phyloP scores from a whole-genome alignment of 2,329 filamentous ascomycete genomes.

The Magnaporthiopsis rhizophila region DNA sequence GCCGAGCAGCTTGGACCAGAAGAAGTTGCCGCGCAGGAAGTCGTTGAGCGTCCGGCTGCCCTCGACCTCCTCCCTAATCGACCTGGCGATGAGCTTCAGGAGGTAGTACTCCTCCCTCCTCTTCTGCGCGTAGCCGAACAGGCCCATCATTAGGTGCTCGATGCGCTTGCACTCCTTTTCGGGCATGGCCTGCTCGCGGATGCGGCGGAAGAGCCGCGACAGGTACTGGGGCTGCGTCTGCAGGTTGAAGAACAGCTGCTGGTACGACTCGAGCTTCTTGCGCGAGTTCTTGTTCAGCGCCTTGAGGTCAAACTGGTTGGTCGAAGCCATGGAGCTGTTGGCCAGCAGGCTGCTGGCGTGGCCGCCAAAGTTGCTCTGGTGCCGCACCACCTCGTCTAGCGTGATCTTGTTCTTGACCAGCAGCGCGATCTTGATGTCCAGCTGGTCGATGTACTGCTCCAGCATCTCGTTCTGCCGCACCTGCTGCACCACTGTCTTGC shows the following conservation, averaged over 20 bases:
- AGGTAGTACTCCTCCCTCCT: slow-evolving; percentile 94
- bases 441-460: slow-evolving; percentile 95
- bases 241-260: slow-evolving; percentile 93
- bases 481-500: slow-evolving; percentile 94
- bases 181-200: slow-evolving; percentile 74
- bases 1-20: slow-evolving; percentile 79
- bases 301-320: slow-evolving; percentile 92
- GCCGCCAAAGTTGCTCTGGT: slow-evolving; percentile 92
- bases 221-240: slow-evolving; percentile 96
- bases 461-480: slow-evolving; percentile 95
- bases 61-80: slow-evolving; percentile 80
- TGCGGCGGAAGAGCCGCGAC: slow-evolving; percentile 73
- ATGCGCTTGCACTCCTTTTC: slow-evolving; percentile 92
- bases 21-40: slow-evolving; percentile 81
- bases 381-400: slow-evolving; percentile 91
- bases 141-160: slow-evolving; percentile 88
- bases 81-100: slow-evolving; percentile 75
- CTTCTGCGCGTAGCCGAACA: slow-evolving; percentile 97
- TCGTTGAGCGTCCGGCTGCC: slow-evolving; percentile 67
- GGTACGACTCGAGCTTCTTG: slow-evolving; percentile 92
- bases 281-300: slow-evolving; percentile 94
- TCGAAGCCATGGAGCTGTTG: slow-evolving; percentile 79
- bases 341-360: slow-evolving; percentile 70
- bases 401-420: slow-evolving; percentile 99
- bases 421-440: slow-evolving; percentile 97